Evolutionary conservation across 2,329 filamentous ascomycete species (phyloP), one percentile per base, ranked within the genome.

Genomic region (Fusarium falciforme): DNA sequence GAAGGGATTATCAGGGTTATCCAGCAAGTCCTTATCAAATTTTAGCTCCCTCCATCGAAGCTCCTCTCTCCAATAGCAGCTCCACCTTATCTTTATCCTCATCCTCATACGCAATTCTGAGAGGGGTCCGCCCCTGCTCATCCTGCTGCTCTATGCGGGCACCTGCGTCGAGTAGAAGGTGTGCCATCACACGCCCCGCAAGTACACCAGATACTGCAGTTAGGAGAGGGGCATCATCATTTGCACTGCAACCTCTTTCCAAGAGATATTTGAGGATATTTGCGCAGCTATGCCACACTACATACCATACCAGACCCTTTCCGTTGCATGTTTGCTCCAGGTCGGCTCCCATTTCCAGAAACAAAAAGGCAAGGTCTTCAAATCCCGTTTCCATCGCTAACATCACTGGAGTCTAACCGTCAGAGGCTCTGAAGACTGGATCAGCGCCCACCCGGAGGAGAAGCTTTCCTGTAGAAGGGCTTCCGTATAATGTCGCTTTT

Each of bases 271-370:
- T 27, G 1, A 52, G 20, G 3, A 66, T 52, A 2, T n/a, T 49
- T 2, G 33, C 25, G 22, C 57, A 66, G 9, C 35, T 31, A 9
- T 61, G 12, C 1, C 35, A 29, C 1, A 38, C 52, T 3, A 42
- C 70, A n/a, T 73, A 73, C 52, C 67, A 63, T 0, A 72, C 12
- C 1, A 72, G 8, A 5, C 42, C 54, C 5, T 49, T 36, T 3
- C 69, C 70, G 3, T 47, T 27, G 2, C 59, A 36, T 11, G 52
- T 22, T 2, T 29, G 12, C 2, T 42, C 36, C 1, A 25, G 6
- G 9, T 11, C 22, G 3, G 5, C 8, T 1, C 69, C 14, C 0
- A n/a, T 6, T 5, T 63, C 52, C 1, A 60, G 54, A n/a, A 72
- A 31, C 0, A 31, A 22, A 6, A 70, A 54, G 0, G 70, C 61